Evolutionary conservation across 805 yeast genomes (phyloP).

Genomic region (Metschnikowia hibisci): DNA sequence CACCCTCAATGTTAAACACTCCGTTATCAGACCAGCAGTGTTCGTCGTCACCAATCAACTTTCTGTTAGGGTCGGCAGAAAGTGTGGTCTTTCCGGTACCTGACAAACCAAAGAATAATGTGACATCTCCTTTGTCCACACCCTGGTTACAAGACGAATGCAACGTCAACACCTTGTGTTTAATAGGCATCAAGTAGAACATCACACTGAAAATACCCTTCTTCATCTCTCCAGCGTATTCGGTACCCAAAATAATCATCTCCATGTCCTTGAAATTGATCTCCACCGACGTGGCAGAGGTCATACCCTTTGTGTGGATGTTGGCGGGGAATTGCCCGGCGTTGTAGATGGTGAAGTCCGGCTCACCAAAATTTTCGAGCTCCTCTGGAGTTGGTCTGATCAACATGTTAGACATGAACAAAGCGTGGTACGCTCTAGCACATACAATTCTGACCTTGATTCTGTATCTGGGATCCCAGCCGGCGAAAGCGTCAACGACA

Average conservation of each 20-base stretch:
- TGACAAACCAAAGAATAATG: slow-evolving; percentile 92
- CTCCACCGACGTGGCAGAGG: slow-evolving; percentile 92
- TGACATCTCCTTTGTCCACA: slow-evolving; percentile 72
- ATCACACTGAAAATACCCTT: slow-evolving; percentile 98
- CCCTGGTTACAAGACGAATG: slow-evolving; percentile 97
- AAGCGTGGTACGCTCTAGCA: slow-evolving; percentile 97
- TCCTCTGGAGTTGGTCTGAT: slow-evolving; percentile 93
- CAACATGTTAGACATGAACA: slow-evolving; percentile 97
- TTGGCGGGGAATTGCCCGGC: slow-evolving; percentile 99
- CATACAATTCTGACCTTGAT: slow-evolving; percentile 93
- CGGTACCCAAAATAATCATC: slow-evolving; percentile 98
- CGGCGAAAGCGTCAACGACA: slow-evolving; percentile 95
- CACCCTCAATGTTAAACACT: slow-evolving; percentile 99
- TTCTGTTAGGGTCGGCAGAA: slow-evolving; percentile 92
- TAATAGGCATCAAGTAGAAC: slow-evolving; percentile 98
- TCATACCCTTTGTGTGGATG: slow-evolving; percentile 94
- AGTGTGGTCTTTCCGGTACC: slow-evolving; percentile 98
- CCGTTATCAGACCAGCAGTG: slow-evolving; percentile 99
- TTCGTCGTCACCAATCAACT: slow-evolving; percentile 96
- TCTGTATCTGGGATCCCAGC: slow-evolving; percentile 98
- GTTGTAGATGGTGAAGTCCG: slow-evolving; percentile 96
- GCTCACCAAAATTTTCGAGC: slow-evolving; percentile 86
- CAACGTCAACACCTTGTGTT: slow-evolving; percentile 83
- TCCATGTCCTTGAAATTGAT: slow-evolving; percentile 97
- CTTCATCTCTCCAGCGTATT: slow-evolving; percentile 99